Percentiles rank a stretch among this genome's conserved stretches.
These are phyloP conservation scores for Vaccinium macrocarpon DNA, from an alignment of 148 eudicot species.

Conservation along the genomic window DNA sequence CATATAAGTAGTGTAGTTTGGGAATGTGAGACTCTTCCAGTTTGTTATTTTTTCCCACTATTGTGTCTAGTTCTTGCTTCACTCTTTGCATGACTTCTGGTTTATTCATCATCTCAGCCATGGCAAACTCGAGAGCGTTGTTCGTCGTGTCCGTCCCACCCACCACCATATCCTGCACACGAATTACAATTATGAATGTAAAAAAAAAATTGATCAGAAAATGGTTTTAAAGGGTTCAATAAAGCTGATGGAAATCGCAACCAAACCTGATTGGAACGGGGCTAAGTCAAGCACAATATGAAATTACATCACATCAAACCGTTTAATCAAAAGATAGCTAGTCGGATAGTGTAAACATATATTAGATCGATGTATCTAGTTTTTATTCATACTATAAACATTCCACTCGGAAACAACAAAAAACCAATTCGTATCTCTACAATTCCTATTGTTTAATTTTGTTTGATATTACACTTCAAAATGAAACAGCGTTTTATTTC, in stretches of 20 bases:
- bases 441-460: too few relatives aligned
- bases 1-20: slow-evolving; percentile 45
- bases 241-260: not conserved
- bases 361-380: too few relatives aligned
- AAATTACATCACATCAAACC: not conserved
- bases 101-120: slow-evolving; percentile 60
- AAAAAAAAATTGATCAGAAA: not conserved
- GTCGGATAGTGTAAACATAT: too few relatives aligned
- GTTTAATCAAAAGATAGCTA: not conserved
- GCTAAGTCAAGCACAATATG: not conserved
- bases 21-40: slow-evolving; percentile 64
- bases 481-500: too few relatives aligned
- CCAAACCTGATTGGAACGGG: not conserved
- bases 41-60: slow-evolving; percentile 37
- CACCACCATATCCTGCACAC: slow-evolving; percentile 55
- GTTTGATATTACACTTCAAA: too few relatives aligned
- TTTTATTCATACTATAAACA: too few relatives aligned
- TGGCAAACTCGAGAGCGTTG: slow-evolving; percentile 48
- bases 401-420: too few relatives aligned
- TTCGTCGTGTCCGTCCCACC: slow-evolving; percentile 66
- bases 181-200: not conserved
- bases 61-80: slow-evolving; percentile 48
- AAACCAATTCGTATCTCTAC: too few relatives aligned
- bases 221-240: not conserved
- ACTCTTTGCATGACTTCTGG: slow-evolving; percentile 44